phyloP scores from a whole-genome alignment of 2,329 filamentous ascomycete genomes.

The Westerdykella ornata region DNA sequence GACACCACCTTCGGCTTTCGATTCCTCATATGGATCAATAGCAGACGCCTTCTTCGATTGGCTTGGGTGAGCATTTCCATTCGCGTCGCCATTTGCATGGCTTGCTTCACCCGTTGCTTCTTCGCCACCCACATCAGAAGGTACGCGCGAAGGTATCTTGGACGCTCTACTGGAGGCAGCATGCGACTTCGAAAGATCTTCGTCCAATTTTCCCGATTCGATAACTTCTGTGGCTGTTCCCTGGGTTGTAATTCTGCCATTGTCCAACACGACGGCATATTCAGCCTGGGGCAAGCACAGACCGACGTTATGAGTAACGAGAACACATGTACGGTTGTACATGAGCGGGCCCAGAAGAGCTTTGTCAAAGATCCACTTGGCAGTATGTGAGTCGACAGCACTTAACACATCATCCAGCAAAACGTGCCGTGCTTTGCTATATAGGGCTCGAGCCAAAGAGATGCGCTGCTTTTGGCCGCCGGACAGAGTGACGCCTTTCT shows the following conservation, averaged over 20 bases:
- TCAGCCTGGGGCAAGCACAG: slow-evolving; percentile 75
- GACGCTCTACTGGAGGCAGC: slow-evolving; percentile 65
- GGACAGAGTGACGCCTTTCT: slow-evolving; percentile 94
- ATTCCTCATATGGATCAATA: slow-evolving; percentile 52
- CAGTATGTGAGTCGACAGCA: slow-evolving; percentile 94
- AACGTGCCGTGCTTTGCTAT: slow-evolving; percentile 85
- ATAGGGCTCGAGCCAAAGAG: slow-evolving; percentile 91
- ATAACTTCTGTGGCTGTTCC: slow-evolving; percentile 75
- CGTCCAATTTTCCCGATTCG: slow-evolving; percentile 78
- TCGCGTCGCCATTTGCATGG: slow-evolving; percentile 46
- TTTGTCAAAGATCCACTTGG: slow-evolving; percentile 95
- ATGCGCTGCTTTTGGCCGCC: slow-evolving; percentile 98
- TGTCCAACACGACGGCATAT: slow-evolving; percentile 78
- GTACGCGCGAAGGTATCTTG: slow-evolving; percentile 66
- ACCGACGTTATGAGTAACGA: slow-evolving; percentile 93
- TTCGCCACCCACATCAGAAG: slow-evolving; percentile 66
- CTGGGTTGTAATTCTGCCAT: slow-evolving; percentile 70
- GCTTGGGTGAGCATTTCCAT: slow-evolving; percentile 34
- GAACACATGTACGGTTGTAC: slow-evolving; percentile 79
- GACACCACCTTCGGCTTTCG: slow-evolving; percentile 77
- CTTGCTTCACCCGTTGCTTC: slow-evolving; percentile 27
- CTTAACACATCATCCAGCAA: slow-evolving; percentile 92
- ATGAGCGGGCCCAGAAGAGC: slow-evolving; percentile 87
- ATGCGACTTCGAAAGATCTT: slow-evolving; percentile 71
- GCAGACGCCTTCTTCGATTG: slow-evolving; percentile 43